Percentiles rank a stretch among this genome's conserved stretches.
phyloP scores from a whole-genome alignment of 2,329 filamentous ascomycete species.

The Penicillium rolfsii region DNA sequence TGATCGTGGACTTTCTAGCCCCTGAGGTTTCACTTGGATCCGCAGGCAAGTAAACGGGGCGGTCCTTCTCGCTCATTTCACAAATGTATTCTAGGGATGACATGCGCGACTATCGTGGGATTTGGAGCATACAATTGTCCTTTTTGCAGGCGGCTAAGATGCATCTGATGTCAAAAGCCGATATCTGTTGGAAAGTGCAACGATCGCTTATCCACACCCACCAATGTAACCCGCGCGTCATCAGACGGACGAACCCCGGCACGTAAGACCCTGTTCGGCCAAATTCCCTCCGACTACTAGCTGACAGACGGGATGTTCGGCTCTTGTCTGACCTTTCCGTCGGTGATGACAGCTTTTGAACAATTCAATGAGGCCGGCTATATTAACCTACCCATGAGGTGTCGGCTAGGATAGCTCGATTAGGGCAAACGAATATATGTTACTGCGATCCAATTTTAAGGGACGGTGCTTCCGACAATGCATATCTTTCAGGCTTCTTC shows the following conservation, averaged over 20 bases:
- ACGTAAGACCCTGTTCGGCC: not conserved
- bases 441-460: not conserved
- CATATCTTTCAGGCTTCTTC: not conserved
- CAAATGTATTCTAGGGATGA: not conserved
- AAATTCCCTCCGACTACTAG: slow-evolving; percentile 12
- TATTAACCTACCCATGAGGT: slow-evolving; percentile 14
- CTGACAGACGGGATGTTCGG: not conserved
- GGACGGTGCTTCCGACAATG: not conserved
- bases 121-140: not conserved
- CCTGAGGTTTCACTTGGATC: not conserved
- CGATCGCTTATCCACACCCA: slow-evolving; percentile 19
- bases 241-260: slow-evolving; percentile 2
- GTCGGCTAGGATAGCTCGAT: not conserved
- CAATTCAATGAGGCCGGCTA: not conserved
- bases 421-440: not conserved
- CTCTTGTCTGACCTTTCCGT: not conserved
- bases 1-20: not conserved
- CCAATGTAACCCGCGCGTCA: slow-evolving; percentile 28
- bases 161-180: slow-evolving; percentile 19
- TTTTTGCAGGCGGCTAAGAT: not conserved
- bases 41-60: not conserved
- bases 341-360: slow-evolving; percentile 21
- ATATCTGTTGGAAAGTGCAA: slow-evolving; percentile 10
- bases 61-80: not conserved
- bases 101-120: not conserved